Evolutionary conservation across 305 asterid species (phyloP).

Genomic region (Solanum hybrid): DNA sequence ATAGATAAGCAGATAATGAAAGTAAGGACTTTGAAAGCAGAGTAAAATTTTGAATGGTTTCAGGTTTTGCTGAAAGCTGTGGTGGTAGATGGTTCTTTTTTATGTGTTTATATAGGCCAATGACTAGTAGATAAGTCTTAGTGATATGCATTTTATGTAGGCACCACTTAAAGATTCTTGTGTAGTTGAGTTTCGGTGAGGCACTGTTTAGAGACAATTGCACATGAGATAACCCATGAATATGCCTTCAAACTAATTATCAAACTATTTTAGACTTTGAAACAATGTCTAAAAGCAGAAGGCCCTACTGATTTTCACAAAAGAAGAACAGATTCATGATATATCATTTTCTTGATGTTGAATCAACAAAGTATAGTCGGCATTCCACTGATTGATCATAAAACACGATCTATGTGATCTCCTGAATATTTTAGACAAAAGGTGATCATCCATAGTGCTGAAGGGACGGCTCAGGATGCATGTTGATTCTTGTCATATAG

Average conservation of each 20-base stretch:
- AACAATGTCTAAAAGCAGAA: background rate
- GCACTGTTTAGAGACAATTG: background rate
- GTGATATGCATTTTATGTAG: background rate
- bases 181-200: background rate
- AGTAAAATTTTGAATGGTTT: background rate
- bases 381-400: background rate
- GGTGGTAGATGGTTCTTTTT: background rate
- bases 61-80: background rate
- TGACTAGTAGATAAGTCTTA: background rate
- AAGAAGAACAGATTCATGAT: background rate
- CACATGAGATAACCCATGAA: background rate
- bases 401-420: background rate
- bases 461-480: background rate
- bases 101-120: background rate
- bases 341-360: background rate
- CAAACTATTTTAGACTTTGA: background rate
- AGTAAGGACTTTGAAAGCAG: background rate
- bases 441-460: background rate
- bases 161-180: background rate
- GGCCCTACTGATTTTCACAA: background rate
- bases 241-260: conserved; percentile 1
- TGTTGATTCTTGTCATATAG: background rate
- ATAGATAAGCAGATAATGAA: background rate
- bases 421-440: background rate
- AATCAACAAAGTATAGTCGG: background rate